Evolutionary conservation across 2,329 filamentous ascomycete species (phyloP).

Genomic region (Cordyceps sp.): DNA sequence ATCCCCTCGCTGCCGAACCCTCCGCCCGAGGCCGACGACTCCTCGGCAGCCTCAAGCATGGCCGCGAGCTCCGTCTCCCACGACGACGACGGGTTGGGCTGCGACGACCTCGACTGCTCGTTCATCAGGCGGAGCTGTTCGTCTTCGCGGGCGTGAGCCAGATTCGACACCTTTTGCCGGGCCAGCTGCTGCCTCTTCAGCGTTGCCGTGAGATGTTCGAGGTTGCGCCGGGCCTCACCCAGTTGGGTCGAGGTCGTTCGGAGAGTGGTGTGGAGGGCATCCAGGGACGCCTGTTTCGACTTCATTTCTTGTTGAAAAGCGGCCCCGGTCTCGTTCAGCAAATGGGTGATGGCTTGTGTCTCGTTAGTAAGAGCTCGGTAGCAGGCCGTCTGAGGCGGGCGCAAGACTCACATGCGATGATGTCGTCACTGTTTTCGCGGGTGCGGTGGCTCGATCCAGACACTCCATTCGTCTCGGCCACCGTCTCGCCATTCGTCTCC

Average conservation of each 20-base stretch:
- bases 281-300: conserved; percentile 68
- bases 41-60: conserved; percentile 26
- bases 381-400: neutral
- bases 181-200: conserved; percentile 48
- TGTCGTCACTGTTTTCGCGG: conserved; percentile 61
- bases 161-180: conserved; percentile 59
- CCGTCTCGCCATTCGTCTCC: conserved; percentile 23
- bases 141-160: conserved; percentile 56
- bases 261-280: conserved; percentile 65
- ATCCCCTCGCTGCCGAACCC: conserved; percentile 21
- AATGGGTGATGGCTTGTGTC: conserved; percentile 56
- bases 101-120: conserved; percentile 21
- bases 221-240: conserved; percentile 55
- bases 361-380: neutral
- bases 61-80: conserved; percentile 39
- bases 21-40: conserved; percentile 11
- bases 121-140: conserved; percentile 37
- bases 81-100: conserved; percentile 26
- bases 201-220: conserved; percentile 54
- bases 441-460: conserved; percentile 34
- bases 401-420: conserved; percentile 51
- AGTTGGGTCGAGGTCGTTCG: conserved; percentile 66
- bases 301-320: conserved; percentile 70
- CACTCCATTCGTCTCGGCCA: conserved; percentile 25
- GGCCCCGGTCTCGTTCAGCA: conserved; percentile 62